A percentile compares a stretch with the other conserved stretches of the same genome.
phyloP scores from a whole-genome alignment of 768 basidiomycete genomes.

The Hygrocybe coccinea region DNA sequence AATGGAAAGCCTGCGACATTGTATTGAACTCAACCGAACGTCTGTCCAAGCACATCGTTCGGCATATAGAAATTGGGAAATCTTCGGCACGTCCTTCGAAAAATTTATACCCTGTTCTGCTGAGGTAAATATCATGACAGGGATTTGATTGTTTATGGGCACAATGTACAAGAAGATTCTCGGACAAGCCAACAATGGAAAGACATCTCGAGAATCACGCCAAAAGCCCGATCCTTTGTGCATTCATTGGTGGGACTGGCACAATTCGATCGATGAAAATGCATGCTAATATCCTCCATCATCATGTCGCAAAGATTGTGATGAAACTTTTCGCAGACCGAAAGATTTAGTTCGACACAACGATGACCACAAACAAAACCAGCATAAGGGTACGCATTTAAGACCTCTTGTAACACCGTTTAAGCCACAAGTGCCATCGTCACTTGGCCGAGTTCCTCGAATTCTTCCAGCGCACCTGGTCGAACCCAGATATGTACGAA shows the following conservation, averaged over 20 bases:
- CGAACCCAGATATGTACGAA: constrained; percentile 40
- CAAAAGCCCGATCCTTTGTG: constrained; percentile 38
- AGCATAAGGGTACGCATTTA: constrained; percentile 20
- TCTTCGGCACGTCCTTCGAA: constrained; percentile 3
- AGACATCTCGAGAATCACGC: constrained; percentile 55
- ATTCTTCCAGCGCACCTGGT: constrained; percentile 49
- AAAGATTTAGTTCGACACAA: constrained; percentile 50
- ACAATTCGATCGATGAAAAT: not conserved
- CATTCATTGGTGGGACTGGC: constrained; percentile 44
- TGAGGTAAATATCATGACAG: not conserved
- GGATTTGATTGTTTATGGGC: constrained; percentile 38
- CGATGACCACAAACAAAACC: constrained; percentile 34
- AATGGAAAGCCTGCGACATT: constrained; percentile 55
- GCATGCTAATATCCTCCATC: constrained; percentile 6
- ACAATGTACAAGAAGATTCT: constrained; percentile 45
- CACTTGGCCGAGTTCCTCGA: constrained; percentile 37
- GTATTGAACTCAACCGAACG: constrained; percentile 50
- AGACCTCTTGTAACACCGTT: constrained; percentile 35
- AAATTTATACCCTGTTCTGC: not conserved
- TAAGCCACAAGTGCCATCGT: constrained; percentile 26
- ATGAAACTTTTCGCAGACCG: constrained; percentile 42
- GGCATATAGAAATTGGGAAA: constrained; percentile 31
- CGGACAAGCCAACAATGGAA: constrained; percentile 31
- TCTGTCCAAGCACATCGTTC: constrained; percentile 46
- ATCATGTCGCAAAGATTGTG: constrained; percentile 43